Evolutionary conservation across 331 rosid genomes (phyloP).

Genomic region (Malus hybrid): DNA sequence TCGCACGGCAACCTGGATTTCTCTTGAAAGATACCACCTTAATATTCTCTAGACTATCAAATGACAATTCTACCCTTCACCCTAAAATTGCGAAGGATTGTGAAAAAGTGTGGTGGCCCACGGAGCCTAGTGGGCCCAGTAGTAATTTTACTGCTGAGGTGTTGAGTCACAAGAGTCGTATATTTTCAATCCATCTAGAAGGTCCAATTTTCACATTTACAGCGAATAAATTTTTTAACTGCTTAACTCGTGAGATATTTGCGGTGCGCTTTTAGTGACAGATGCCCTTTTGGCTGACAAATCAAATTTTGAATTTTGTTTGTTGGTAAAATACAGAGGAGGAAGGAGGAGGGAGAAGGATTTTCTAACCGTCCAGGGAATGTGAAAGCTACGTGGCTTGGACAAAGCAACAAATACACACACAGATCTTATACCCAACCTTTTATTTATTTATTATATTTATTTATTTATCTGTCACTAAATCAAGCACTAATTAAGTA

Average conservation of each 20-base stretch:
- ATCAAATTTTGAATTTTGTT: background rate
- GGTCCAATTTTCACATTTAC: background rate
- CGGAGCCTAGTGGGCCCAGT: background rate
- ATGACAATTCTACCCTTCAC: background rate
- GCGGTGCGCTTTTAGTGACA: too few species aligned
- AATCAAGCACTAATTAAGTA: background rate
- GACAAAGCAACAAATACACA: constrained; percentile 19
- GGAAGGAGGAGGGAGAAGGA: constrained; percentile 13
- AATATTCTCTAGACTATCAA: too few species aligned
- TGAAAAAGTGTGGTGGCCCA: background rate
- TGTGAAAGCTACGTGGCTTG: constrained; percentile 10
- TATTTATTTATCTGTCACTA: background rate
- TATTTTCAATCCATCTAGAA: background rate
- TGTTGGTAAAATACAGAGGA: background rate
- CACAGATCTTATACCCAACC: constrained; percentile 27
- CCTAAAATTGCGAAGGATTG: background rate
- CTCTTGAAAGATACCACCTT: background rate
- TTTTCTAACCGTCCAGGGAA: constrained; percentile 35
- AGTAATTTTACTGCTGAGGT: background rate
- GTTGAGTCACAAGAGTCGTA: background rate
- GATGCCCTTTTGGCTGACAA: background rate
- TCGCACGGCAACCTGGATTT: background rate
- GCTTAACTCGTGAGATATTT: background rate
- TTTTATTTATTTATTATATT: background rate
- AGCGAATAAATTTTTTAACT: background rate